These are phyloP conservation scores for Boletellus sp. DNA, from an alignment of 768 basidiomycete genomes.

Conservation along the genomic window DNA sequence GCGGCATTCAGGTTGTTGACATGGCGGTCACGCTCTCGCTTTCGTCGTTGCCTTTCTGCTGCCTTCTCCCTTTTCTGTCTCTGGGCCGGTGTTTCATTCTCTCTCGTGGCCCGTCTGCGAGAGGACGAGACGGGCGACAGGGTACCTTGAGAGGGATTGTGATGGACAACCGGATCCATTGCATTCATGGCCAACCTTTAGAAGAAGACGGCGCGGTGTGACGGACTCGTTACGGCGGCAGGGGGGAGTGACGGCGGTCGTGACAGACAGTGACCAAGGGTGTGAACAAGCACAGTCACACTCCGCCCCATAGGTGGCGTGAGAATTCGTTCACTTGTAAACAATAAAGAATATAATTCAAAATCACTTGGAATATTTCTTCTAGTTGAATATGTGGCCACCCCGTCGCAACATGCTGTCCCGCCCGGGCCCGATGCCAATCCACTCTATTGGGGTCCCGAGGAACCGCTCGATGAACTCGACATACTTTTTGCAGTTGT, in stretches of 20 bases:
- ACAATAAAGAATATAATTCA: neutral
- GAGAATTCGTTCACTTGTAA: conserved; percentile 9
- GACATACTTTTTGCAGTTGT: conserved; percentile 81
- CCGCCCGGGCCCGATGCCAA: conserved; percentile 86
- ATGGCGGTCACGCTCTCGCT: conserved; percentile 67
- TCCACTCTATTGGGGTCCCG: conserved; percentile 79
- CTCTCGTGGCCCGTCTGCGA: conserved; percentile 53
- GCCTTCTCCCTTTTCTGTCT: conserved; percentile 81
- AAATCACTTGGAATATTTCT: neutral
- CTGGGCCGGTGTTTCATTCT: conserved; percentile 73
- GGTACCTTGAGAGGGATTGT: conserved; percentile 31
- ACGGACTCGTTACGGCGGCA: conserved; percentile 34
- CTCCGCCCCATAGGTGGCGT: conserved; percentile 16
- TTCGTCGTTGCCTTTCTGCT: conserved; percentile 78
- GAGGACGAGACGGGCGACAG: conserved; percentile 32
- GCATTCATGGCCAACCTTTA: conserved; percentile 25
- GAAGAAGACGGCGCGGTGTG: conserved; percentile 26
- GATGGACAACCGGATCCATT: conserved; percentile 34
- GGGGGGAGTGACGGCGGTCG: conserved; percentile 32
- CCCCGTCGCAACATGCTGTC: conserved; percentile 63
- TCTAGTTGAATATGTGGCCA: conserved; percentile 19
- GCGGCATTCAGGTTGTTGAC: conserved; percentile 39
- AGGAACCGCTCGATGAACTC: conserved; percentile 79
- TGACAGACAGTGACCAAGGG: conserved; percentile 31
- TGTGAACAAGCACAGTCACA: conserved; percentile 23